A percentile compares a stretch with the other conserved stretches of the same genome.
Conservation (phyloP, 345 rosid genomes). For the Cardiospermum halicacabum region DNA sequence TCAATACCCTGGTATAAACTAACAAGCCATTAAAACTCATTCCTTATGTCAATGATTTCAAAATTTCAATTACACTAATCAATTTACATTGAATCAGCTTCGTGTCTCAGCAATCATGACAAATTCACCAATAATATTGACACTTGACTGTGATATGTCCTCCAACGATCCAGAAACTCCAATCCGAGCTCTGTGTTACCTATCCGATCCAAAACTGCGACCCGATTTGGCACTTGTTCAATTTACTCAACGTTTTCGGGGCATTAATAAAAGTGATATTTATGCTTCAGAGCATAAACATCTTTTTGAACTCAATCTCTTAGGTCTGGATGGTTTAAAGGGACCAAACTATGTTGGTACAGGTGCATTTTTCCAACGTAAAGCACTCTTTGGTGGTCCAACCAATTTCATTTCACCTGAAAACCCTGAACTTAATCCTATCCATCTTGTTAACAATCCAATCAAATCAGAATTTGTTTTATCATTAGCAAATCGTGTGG, state of each 20-base stretch:
- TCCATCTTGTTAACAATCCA: slow-evolving; percentile 20
- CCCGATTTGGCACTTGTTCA: slow-evolving; percentile 43
- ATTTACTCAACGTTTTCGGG: slow-evolving; percentile 61
- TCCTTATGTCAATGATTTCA: too few relatives aligned
- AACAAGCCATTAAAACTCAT: too few relatives aligned
- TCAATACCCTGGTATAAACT: slow-evolving; percentile 56
- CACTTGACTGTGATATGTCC: slow-evolving; percentile 77
- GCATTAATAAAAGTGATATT: slow-evolving; percentile 47
- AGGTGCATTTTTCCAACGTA: slow-evolving; percentile 55
- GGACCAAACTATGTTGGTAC: slow-evolving; percentile 56
- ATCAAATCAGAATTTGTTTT: slow-evolving; percentile 21
- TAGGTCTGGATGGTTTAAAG: slow-evolving; percentile 46
- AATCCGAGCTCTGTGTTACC: slow-evolving; percentile 45
- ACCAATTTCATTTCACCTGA: slow-evolving; percentile 20
- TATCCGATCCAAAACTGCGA: slow-evolving; percentile 31
- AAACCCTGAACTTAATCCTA: slow-evolving; percentile 31
- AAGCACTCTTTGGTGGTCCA: slow-evolving; percentile 51
- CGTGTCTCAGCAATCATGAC: slow-evolving; percentile 69
- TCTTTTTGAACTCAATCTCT: slow-evolving; percentile 30
- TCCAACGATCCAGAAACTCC: slow-evolving; percentile 65
- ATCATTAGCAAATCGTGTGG: slow-evolving; percentile 47
- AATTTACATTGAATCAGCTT: slow-evolving; percentile 32
- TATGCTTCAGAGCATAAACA: slow-evolving; percentile 41
- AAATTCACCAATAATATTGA: slow-evolving; percentile 60
- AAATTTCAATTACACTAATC: too few relatives aligned